Percentiles rank a stretch among this genome's conserved stretches.
phyloP scores from a whole-genome alignment of 164 flowering plant species.

The Brasenia schreberi region DNA sequence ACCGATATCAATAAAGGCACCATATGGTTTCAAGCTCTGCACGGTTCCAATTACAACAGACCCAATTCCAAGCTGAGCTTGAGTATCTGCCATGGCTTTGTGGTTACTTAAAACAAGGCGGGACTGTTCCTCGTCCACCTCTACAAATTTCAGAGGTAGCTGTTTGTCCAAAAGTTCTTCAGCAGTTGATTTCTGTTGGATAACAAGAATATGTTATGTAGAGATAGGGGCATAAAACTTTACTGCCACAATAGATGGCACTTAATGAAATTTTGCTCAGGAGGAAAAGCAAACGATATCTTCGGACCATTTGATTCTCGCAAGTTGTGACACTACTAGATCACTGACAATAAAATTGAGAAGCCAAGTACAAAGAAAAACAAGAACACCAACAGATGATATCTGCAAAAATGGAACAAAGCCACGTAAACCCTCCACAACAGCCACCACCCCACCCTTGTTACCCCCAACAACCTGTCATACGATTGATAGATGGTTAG shows the following conservation, averaged over 20 bases:
- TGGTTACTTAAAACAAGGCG: conserved; percentile 90
- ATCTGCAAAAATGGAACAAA: conserved; percentile 94
- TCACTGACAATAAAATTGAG: neutral
- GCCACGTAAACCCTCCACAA: conserved; percentile 83
- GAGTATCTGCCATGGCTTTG: conserved; percentile 96
- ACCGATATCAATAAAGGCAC: conserved; percentile 96
- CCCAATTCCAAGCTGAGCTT: conserved; percentile 93
- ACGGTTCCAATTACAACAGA: conserved; percentile 88
- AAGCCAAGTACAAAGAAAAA: conserved; percentile 1
- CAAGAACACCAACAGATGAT: conserved; percentile 50
- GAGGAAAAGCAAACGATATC: too few species aligned
- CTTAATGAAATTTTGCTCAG: too few species aligned
- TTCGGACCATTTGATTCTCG: too few species aligned
- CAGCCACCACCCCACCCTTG: conserved; percentile 84
- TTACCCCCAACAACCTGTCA: conserved; percentile 69
- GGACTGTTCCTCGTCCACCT: conserved; percentile 84
- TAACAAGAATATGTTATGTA: too few species aligned
- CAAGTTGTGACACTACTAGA: too few species aligned
- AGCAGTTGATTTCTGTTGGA: too few species aligned
- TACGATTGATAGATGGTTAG: too few species aligned
- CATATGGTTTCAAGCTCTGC: conserved; percentile 90
- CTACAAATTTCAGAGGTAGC: conserved; percentile 86
- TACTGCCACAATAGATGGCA: too few species aligned
- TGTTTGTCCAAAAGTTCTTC: too few species aligned
- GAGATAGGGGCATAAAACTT: too few species aligned